phyloP scores from a whole-genome alignment of 768 basidiomycete species.

The Stropharia rugosoannulata region DNA sequence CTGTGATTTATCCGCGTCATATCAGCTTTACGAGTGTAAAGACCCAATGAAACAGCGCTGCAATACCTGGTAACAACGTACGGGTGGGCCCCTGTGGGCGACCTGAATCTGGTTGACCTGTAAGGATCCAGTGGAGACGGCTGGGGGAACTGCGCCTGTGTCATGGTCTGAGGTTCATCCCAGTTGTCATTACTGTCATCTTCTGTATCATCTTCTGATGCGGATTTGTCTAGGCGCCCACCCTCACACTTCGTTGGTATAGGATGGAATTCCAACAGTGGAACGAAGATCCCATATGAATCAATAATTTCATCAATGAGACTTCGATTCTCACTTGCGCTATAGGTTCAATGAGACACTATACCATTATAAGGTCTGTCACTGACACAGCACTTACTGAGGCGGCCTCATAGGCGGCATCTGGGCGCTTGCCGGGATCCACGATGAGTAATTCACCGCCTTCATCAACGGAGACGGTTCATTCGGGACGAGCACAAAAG shows the following conservation, averaged over 20 bases:
- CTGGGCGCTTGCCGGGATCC: slow-evolving; percentile 25
- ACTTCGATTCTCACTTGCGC: slow-evolving; percentile 1
- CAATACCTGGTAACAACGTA: slow-evolving; percentile 34
- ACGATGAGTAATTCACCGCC: slow-evolving; percentile 28
- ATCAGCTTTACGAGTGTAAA: neutral
- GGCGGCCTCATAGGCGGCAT: slow-evolving; percentile 25
- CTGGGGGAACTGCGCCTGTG: neutral
- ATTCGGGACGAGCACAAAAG: slow-evolving; percentile 33
- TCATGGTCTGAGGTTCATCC: neutral
- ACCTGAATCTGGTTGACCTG: slow-evolving; percentile 15
- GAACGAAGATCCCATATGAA: slow-evolving; percentile 31
- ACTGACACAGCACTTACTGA: slow-evolving; percentile 20
- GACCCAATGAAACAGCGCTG: neutral
- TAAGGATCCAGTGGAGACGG: neutral
- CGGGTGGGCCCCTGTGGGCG: slow-evolving; percentile 27
- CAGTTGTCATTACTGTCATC: slow-evolving; percentile 10
- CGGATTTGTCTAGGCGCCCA: neutral
- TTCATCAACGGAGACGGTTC: slow-evolving; percentile 27
- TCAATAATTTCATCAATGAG: slow-evolving; percentile 29
- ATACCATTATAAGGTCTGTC: neutral
- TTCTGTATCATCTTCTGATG: neutral
- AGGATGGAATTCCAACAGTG: slow-evolving; percentile 32
- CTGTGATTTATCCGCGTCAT: slow-evolving; percentile 15
- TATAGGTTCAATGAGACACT: neutral
- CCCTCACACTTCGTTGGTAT: slow-evolving; percentile 22